Evolutionary conservation across 805 yeast species (phyloP).

Genomic region (Alloascoidea africana): DNA sequence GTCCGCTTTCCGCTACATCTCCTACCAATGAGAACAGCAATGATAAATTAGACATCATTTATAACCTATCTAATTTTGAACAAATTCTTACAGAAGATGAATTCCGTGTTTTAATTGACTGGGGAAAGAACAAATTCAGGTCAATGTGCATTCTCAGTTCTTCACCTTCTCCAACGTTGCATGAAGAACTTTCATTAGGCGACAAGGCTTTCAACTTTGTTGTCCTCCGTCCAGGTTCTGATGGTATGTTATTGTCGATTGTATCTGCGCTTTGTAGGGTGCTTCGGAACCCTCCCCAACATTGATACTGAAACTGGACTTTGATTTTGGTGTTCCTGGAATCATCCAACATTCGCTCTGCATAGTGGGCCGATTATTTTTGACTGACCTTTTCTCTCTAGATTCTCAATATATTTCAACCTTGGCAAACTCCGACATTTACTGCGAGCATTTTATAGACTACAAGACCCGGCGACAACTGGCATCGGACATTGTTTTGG

Average conservation of each 20-base stretch:
- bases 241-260: too few relatives aligned
- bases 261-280: too few relatives aligned
- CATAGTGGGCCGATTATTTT: too few relatives aligned
- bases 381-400: constrained; percentile 23
- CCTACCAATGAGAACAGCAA: too few relatives aligned
- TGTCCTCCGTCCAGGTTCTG: too few relatives aligned
- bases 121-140: constrained; percentile 51
- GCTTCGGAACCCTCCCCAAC: too few relatives aligned
- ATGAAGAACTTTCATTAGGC: too few relatives aligned
- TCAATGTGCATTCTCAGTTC: constrained; percentile 43
- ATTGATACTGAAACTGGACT: too few relatives aligned
- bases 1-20: too few relatives aligned
- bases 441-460: constrained; percentile 37
- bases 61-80: constrained; percentile 30
- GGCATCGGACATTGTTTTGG: constrained; percentile 19
- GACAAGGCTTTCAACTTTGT: constrained; percentile 17
- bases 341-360: too few relatives aligned
- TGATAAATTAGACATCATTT: constrained; percentile 38
- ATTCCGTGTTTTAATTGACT: constrained; percentile 51
- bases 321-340: too few relatives aligned
- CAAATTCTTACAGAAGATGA: constrained; percentile 32
- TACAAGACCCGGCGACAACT: constrained; percentile 23
- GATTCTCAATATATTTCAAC: constrained; percentile 29
- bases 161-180: too few relatives aligned
- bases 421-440: constrained; percentile 34